Evolutionary conservation across 768 basidiomycete species (phyloP).

Genomic region (Hypsizygus marmoreus): DNA sequence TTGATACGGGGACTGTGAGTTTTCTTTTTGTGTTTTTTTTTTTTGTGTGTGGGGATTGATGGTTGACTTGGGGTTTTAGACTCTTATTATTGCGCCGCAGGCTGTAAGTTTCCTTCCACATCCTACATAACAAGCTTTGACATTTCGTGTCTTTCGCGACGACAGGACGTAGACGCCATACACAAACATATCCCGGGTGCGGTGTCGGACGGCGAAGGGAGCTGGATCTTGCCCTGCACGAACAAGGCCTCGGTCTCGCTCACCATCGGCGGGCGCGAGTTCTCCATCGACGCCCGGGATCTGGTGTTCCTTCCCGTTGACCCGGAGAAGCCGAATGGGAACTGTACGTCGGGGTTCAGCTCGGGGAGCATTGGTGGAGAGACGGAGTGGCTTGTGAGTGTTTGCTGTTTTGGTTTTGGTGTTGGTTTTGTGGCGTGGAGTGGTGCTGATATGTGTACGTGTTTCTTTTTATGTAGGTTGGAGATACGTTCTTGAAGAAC

Average conservation of each 20-base stretch:
- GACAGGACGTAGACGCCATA: conserved; percentile 53
- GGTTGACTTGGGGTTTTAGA: conserved; percentile 10
- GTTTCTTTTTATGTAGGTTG: conserved; percentile 25
- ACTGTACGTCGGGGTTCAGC: conserved; percentile 63
- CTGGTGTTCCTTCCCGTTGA: conserved; percentile 55
- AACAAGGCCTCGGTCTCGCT: conserved; percentile 54
- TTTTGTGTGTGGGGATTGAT: background rate
- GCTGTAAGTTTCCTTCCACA: conserved; percentile 18
- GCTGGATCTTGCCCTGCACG: conserved; percentile 69
- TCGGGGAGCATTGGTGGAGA: conserved; percentile 51
- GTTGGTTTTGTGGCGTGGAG: background rate
- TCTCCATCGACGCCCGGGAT: conserved; percentile 62
- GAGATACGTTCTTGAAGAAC: conserved; percentile 44
- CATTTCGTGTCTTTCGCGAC: background rate
- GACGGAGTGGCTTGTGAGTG: conserved; percentile 63
- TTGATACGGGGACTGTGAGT: conserved; percentile 42
- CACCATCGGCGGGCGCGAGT: conserved; percentile 56
- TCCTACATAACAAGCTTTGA: background rate
- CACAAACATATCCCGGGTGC: conserved; percentile 61
- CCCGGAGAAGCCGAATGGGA: conserved; percentile 46
- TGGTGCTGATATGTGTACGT: background rate
- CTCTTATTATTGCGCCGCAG: conserved; percentile 19
- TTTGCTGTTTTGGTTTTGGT: conserved; percentile 7
- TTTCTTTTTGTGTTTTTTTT: background rate
- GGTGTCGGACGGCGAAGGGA: conserved; percentile 39